These are phyloP conservation scores for Papiliotrema nemorosa DNA, from an alignment of 1,284 basidiomycete species.

Conservation along the genomic window DNA sequence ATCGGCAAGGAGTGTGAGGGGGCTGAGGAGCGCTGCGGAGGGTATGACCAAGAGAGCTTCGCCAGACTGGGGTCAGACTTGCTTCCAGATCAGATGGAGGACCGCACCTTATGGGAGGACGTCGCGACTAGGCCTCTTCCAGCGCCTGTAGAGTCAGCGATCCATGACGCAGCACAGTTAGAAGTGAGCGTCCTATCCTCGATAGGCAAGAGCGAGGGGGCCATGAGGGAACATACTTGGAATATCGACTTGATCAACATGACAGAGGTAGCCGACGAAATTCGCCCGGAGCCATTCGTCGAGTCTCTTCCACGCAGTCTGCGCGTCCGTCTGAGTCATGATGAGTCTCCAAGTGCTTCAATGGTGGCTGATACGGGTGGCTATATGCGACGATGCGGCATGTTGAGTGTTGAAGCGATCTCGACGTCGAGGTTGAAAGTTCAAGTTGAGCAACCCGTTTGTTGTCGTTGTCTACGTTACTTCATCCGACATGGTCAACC, in stretches of 20 bases:
- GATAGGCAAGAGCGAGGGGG: background rate
- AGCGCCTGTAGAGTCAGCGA: conserved; percentile 51
- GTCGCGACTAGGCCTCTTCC: conserved; percentile 68
- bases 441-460: no score
- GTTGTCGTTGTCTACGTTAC: no score
- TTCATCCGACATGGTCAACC: conserved; percentile 54
- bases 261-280: background rate
- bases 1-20: conserved; percentile 55
- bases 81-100: background rate
- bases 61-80: conserved; percentile 51
- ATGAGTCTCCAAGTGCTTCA: no score
- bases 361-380: no score
- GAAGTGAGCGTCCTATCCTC: background rate
- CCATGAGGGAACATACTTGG: background rate
- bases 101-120: conserved; percentile 52
- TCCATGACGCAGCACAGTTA: background rate
- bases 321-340: no score
- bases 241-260: background rate
- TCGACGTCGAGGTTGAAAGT: no score
- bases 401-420: no score
- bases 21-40: conserved; percentile 64
- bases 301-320: background rate
- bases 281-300: background rate
- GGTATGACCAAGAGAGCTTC: conserved; percentile 65
- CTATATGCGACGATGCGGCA: no score